Conservation (phyloP, 108 stramenopile genomes). For the Skeletonema menzelii region DNA sequence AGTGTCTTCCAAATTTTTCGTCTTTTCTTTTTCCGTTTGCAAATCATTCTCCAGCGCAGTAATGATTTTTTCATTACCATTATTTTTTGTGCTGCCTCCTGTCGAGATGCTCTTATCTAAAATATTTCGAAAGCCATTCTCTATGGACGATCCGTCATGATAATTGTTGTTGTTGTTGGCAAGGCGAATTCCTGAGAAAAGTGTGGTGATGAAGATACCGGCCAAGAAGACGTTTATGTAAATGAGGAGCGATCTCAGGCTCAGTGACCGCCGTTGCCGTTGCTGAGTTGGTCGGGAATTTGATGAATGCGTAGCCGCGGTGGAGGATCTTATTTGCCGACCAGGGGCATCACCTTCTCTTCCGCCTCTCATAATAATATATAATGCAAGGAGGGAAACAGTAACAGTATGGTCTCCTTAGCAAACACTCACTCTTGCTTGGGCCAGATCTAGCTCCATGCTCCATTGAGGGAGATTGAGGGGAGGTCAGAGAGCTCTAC, state of each 20-base stretch:
- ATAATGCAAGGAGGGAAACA: no score
- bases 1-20: not conserved
- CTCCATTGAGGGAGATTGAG: no score
- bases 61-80: not conserved
- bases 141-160: not conserved
- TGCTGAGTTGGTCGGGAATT: not conserved
- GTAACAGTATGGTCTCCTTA: no score
- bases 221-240: not conserved
- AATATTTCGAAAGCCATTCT: not conserved
- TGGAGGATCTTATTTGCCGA: not conserved
- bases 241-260: not conserved
- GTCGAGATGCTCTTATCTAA: not conserved
- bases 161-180: not conserved
- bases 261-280: not conserved
- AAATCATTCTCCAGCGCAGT: not conserved
- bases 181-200: not conserved
- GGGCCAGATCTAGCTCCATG: no score
- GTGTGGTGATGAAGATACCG: not conserved
- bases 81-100: not conserved
- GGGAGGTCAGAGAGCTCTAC: no score
- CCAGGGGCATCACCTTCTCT: no score
- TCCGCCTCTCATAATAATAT: no score
- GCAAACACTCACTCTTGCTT: no score
- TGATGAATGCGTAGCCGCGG: not conserved
- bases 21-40: not conserved